These are phyloP conservation scores for Emergomyces pasteurianus DNA, from an alignment of 2,329 filamentous ascomycete genomes.

Conservation along the genomic window DNA sequence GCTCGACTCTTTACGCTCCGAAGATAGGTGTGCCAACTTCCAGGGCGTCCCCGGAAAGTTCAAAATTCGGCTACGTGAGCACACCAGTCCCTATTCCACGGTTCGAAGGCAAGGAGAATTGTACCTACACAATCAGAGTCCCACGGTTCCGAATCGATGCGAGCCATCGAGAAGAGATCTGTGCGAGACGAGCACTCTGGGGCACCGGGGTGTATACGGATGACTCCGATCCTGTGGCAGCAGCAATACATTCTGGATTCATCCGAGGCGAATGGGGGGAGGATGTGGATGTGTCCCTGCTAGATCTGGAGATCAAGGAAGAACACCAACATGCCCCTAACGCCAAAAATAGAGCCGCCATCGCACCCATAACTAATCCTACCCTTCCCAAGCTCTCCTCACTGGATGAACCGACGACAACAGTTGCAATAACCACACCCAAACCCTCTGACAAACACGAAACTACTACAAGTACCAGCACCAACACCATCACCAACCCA, in stretches of 20 bases:
- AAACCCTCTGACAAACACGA: conserved; percentile 10
- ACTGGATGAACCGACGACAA: neutral
- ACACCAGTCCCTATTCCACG: conserved; percentile 62
- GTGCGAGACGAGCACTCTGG: conserved; percentile 69
- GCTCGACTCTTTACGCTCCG: conserved; percentile 70
- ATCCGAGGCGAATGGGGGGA: conserved; percentile 79
- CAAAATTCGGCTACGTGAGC: conserved; percentile 46
- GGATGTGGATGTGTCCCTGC: conserved; percentile 57
- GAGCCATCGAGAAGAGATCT: conserved; percentile 68
- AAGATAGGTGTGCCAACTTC: conserved; percentile 41
- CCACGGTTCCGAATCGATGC: conserved; percentile 63
- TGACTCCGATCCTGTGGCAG: conserved; percentile 85
- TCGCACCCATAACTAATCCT: neutral
- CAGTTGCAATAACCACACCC: conserved; percentile 1
- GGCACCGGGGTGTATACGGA: conserved; percentile 92
- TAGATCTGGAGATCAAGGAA: conserved; percentile 45
- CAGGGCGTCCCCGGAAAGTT: conserved; percentile 31
- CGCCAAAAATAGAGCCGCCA: conserved; percentile 25
- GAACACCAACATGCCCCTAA: conserved; percentile 33
- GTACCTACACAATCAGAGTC: conserved; percentile 78
- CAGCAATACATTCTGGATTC: conserved; percentile 88
- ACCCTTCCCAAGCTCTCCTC: neutral
- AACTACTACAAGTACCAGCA: conserved; percentile 2
- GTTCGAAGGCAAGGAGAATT: conserved; percentile 71
- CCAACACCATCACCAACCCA: conserved; percentile 13